phyloP scores from a whole-genome alignment of 164 flowering plant species.

The Chimonanthus praecox region DNA sequence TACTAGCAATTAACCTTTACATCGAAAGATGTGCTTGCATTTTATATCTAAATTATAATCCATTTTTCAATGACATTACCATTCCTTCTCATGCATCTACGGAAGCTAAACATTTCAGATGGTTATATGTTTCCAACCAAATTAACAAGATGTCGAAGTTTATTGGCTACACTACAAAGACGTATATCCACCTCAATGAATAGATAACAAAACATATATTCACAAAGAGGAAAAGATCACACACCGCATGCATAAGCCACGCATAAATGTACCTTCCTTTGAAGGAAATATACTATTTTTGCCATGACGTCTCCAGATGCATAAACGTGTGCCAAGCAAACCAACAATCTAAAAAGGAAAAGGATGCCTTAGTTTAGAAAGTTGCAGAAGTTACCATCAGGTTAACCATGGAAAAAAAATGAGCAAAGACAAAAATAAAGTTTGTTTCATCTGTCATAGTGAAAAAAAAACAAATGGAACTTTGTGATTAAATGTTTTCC shows the following conservation, averaged over 20 bases:
- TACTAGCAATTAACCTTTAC: too few relatives aligned
- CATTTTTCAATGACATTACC: too few relatives aligned
- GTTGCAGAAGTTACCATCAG: background rate
- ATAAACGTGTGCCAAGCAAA: constrained; percentile 62
- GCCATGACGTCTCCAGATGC: constrained; percentile 83
- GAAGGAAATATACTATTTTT: constrained; percentile 65
- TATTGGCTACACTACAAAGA: background rate
- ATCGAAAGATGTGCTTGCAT: too few relatives aligned
- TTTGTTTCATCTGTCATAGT: background rate
- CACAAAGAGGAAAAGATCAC: constrained; percentile 11
- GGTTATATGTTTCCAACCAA: too few relatives aligned
- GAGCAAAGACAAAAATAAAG: background rate
- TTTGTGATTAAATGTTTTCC: background rate
- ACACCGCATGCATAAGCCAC: constrained; percentile 88
- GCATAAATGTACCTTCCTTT: constrained; percentile 53
- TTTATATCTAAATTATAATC: too few relatives aligned
- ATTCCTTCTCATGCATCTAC: too few relatives aligned
- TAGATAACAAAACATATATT: background rate
- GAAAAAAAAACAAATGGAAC: background rate
- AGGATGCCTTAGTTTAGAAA: constrained; percentile 2
- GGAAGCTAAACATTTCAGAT: too few relatives aligned
- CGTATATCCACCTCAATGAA: background rate
- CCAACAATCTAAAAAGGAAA: constrained; percentile 63
- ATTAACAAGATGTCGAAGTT: background rate
- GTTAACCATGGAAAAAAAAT: constrained; percentile 1